Evolutionary conservation across 2,329 filamentous ascomycete genomes (phyloP).

Genomic region (Ophiostoma sp.): DNA sequence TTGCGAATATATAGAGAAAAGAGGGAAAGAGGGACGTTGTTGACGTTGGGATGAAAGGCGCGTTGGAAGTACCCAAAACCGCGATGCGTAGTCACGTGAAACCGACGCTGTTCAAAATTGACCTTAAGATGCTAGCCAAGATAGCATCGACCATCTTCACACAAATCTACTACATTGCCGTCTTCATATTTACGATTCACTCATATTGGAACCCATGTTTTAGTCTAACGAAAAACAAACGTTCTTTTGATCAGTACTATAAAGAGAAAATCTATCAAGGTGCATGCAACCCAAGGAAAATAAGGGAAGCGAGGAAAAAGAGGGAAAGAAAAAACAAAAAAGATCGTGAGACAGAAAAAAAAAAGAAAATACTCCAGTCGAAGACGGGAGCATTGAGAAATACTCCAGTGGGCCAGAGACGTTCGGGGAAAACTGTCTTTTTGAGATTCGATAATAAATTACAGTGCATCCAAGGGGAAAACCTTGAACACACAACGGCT

Average conservation of each 20-base stretch:
- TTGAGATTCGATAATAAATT: constrained; percentile 60
- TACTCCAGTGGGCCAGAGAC: neutral
- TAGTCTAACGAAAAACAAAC: constrained; percentile 15
- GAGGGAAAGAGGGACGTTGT: neutral
- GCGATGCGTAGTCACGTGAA: constrained; percentile 25
- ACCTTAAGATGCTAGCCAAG: neutral
- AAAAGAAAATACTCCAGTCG: constrained; percentile 35
- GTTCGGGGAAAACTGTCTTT: constrained; percentile 52
- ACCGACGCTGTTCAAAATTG: too few relatives aligned
- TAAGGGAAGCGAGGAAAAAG: constrained; percentile 31
- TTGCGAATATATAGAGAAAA: too few relatives aligned
- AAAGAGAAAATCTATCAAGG: constrained; percentile 39
- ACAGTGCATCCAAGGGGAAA: constrained; percentile 46
- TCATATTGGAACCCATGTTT: neutral
- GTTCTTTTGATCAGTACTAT: constrained; percentile 25
- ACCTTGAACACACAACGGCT: constrained; percentile 24
- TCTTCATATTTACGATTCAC: neutral
- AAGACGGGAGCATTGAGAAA: neutral
- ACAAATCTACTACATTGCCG: neutral
- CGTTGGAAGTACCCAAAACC: neutral
- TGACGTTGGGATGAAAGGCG: neutral
- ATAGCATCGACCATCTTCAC: neutral
- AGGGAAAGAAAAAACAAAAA: constrained; percentile 27
- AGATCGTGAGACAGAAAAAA: constrained; percentile 39
- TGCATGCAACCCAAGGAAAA: constrained; percentile 41